A percentile compares a stretch with the other conserved stretches of the same genome.
These are phyloP conservation scores for Podospora sp. DNA, from an alignment of 495 filamentous ascomycete species.

Conservation along the genomic window DNA sequence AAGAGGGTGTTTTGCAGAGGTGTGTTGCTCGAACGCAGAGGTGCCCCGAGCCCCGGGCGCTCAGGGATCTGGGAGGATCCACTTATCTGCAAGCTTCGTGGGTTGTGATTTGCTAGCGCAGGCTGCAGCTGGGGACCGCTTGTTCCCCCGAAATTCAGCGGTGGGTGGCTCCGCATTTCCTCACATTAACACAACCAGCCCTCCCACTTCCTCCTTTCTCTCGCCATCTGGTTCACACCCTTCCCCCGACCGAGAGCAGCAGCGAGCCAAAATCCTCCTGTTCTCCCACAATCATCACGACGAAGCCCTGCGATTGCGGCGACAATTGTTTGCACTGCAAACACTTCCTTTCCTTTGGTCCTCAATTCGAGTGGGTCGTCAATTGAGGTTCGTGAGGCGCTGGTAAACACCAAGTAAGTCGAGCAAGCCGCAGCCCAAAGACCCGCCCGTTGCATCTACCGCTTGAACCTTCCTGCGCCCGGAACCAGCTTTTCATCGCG, in stretches of 20 bases:
- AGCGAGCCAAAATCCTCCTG: constrained; percentile 28
- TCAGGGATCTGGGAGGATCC: constrained; percentile 29
- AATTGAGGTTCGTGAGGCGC: constrained; percentile 25
- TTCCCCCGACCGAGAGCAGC: constrained; percentile 24
- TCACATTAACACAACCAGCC: constrained; percentile 42
- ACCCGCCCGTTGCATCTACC: constrained; percentile 9
- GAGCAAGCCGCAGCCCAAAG: background rate
- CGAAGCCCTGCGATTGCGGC: constrained; percentile 20
- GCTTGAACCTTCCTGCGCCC: background rate
- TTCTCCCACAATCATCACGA: constrained; percentile 22
- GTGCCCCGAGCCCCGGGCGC: constrained; percentile 25
- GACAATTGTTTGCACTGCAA: constrained; percentile 15
- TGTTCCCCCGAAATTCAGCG: constrained; percentile 32
- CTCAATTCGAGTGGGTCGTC: constrained; percentile 7
- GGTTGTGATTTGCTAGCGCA: constrained; percentile 23
- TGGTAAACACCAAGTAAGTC: constrained; percentile 18
- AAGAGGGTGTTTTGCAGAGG: background rate
- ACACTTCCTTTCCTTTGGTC: constrained; percentile 18
- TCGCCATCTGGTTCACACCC: constrained; percentile 35
- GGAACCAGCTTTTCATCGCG: background rate
- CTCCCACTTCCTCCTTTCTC: constrained; percentile 36
- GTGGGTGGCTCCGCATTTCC: constrained; percentile 31
- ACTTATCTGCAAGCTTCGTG: constrained; percentile 22
- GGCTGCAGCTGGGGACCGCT: constrained; percentile 24
- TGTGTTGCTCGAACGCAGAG: constrained; percentile 7